Evolutionary conservation across 305 asterid species (phyloP), one percentile per base, ranked within the genome.

Genomic region (Solanum hybrid): DNA sequence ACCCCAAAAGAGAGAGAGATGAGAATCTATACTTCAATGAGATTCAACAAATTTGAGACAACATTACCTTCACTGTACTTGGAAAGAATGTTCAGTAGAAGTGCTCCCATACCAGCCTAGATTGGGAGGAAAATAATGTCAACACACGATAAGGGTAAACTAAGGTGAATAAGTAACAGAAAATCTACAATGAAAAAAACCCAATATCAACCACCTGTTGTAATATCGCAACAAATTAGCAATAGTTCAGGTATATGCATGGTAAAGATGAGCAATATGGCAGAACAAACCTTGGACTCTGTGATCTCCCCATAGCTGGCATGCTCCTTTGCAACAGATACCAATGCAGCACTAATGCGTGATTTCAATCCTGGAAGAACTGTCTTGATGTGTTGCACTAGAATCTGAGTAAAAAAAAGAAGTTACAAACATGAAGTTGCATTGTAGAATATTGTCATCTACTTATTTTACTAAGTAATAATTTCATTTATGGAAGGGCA

Each of bases 321-420:
- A 89, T 97, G 99, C 95, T 98, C 99, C 93, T 98, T 98, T 79
- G 99, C 99, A 90, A 95, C 99, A 88, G 98, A 92, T 86, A 97
- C 99, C 90, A 98, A 93, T 34, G 94, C 93, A 86, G 97, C 92
- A 91, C 98, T 97, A 90, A 98, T 94, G 91, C 98, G 99, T n/a
- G 97, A 91, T 92, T 96, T 98, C 92, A 98, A 91, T 88, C 98
- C 99, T 85, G 99, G 99, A 93, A 98, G 99, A 92, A 98, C 94
- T n/a, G 98, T 93, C 93, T 94, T 95, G 87, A 98, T 98, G 93
- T 98, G 99, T 91, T 94, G 99, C 86, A 96, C 97, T 87, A 98
- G 95, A 91, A 97, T 95, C 99, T 98, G 97, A 90, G 87, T 73
- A 87, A 41, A 75, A 68, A 65, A n/a, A 68, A 24, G 65, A 84